These are phyloP conservation scores for Penicillium sp. DNA, from an alignment of 2,329 filamentous ascomycete genomes.

Conservation along the genomic window DNA sequence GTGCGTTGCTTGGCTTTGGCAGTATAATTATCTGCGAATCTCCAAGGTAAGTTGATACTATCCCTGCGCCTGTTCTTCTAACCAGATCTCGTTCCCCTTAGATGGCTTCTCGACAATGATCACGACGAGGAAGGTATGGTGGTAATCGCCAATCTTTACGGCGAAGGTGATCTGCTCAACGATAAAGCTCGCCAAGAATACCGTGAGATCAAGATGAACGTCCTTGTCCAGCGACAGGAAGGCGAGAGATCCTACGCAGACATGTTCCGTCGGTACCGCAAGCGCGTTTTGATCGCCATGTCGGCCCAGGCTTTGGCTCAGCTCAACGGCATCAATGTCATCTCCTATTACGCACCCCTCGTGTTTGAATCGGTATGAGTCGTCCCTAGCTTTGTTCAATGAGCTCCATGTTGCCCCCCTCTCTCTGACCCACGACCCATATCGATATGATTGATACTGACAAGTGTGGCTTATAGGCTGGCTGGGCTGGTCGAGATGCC, in stretches of 20 bases:
- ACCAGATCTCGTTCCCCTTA: constrained; percentile 39
- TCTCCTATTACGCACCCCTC: constrained; percentile 95
- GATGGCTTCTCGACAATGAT: constrained; percentile 96
- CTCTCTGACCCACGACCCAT: not conserved
- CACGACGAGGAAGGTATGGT: constrained; percentile 98
- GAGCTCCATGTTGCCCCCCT: not conserved
- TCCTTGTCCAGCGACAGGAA: constrained; percentile 89
- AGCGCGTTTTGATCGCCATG: constrained; percentile 97
- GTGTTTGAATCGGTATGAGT: constrained; percentile 76
- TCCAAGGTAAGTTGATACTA: constrained; percentile 65
- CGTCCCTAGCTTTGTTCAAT: not conserved
- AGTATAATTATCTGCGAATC: constrained; percentile 96
- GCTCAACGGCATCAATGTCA: constrained; percentile 98
- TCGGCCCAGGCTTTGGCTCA: constrained; percentile 94
- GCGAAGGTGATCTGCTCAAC: constrained; percentile 92
- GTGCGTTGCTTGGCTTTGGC: constrained; percentile 77
- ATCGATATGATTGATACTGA: not conserved
- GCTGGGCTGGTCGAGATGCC: constrained; percentile 88
- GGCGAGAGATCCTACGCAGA: constrained; percentile 88
- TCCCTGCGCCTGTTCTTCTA: constrained; percentile 24
- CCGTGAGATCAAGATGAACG: constrained; percentile 98
- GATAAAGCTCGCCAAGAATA: constrained; percentile 92
- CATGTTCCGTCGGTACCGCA: constrained; percentile 92
- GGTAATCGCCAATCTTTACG: constrained; percentile 96
- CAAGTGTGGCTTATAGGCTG: constrained; percentile 53